Percentiles rank a stretch among this genome's conserved stretches.
Evolutionary conservation across 2,329 filamentous ascomycete species (phyloP).

Genomic region (Ceratocystis variospora): DNA sequence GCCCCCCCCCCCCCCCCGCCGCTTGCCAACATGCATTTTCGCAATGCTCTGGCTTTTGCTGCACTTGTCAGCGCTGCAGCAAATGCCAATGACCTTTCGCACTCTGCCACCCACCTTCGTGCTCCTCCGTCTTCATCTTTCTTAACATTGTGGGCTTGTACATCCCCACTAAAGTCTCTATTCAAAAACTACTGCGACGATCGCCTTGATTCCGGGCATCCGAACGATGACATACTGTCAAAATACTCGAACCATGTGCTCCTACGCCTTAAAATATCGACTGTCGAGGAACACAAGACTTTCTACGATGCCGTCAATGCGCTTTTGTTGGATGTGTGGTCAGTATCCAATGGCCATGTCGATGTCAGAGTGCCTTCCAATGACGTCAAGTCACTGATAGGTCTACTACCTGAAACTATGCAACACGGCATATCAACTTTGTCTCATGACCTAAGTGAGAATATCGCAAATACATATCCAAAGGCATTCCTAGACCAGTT

Average conservation of each 20-base stretch:
- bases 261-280: constrained; percentile 69
- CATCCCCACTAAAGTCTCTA: neutral
- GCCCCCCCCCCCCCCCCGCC: neutral
- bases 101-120: neutral
- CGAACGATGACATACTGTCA: neutral
- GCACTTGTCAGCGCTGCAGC: neutral
- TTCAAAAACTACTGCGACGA: neutral
- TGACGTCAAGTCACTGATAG: constrained; percentile 63
- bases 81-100: neutral
- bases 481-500: constrained; percentile 19
- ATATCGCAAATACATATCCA: constrained; percentile 65
- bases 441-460: constrained; percentile 65
- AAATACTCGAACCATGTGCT: constrained; percentile 73
- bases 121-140: neutral
- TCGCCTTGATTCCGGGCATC: neutral
- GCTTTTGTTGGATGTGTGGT: constrained; percentile 83
- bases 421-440: constrained; percentile 58
- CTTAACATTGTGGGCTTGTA: neutral
- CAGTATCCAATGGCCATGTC: constrained; percentile 64
- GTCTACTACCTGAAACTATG: constrained; percentile 61
- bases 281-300: constrained; percentile 49
- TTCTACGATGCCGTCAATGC: constrained; percentile 59
- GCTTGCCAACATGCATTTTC: neutral
- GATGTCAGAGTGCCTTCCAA: constrained; percentile 70
- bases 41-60: neutral